Base-by-base conservation (phyloP, 1,284 basidiomycete species). In the Cutaneotrichosporon cavernicola region DNA sequence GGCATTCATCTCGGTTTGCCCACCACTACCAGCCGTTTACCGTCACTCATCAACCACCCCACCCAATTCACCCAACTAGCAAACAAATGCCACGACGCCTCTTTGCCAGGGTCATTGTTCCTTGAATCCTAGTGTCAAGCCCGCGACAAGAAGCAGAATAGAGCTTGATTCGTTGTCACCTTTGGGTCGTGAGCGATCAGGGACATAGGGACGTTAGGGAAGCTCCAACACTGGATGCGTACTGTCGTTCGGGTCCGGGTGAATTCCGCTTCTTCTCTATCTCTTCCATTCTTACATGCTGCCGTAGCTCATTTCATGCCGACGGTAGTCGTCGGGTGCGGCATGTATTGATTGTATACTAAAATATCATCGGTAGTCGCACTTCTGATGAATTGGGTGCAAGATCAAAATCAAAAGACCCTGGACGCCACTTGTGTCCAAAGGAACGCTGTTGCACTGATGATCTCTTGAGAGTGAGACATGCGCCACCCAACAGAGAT, bases 141-240 rank as follows among this genome's bases (percentile, higher is more conserved):
- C 18, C 5, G 43, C 16, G 43, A n/a, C 43, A 46, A 46, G 43
- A 40, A 40, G 38, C 38, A 40, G 10, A 40, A 16, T 16, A 36
- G 36, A 43, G 43, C 16, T 46, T 46, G 43, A 46, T 46, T 46
- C 18, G 43, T n/a, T 46, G 43, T 46, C 43, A 46, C 43, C 43
- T 46, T 46, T 7, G 43, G 43, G 43, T 18, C 18, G 6, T 18
- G 43, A 46, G 43, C 43, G 43, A 46, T 46, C 43, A 46, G 43
- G 43, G 26, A 26, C 26, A 26, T 26, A 26, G 26, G 26, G 26
- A 26, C 26, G 26, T 26, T 26, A 26, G 26, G 26, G 43, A 43
- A 1, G 34, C 34, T 36, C 34, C 34, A 43, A 18, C 0, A 46
- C 18, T 46, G 43, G 43, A 46, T 46, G 43, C 43, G 43, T 46